phyloP scores from a whole-genome alignment of 2,329 filamentous ascomycete genomes.

The Aspergillus brunneoviolaceus region DNA sequence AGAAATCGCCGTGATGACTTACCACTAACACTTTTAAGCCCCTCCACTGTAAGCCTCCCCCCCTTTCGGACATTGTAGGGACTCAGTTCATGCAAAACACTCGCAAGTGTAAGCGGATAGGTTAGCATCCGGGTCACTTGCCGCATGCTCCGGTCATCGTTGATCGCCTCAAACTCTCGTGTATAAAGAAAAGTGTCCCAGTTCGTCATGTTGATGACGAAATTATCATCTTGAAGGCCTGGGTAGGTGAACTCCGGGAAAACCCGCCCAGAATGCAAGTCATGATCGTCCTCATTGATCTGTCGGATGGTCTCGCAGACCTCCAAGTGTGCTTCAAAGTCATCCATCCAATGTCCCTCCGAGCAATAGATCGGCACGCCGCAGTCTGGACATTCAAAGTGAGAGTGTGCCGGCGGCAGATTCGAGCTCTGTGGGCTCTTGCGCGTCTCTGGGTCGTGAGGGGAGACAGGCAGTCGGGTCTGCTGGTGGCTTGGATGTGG shows the following conservation, averaged over 20 bases:
- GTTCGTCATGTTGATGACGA: slow-evolving; percentile 93
- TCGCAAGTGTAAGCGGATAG: slow-evolving; percentile 88
- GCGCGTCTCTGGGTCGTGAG: slow-evolving; percentile 62
- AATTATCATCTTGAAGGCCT: slow-evolving; percentile 84
- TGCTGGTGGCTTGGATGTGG: slow-evolving; percentile 84
- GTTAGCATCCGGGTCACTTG: slow-evolving; percentile 92
- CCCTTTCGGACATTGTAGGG: slow-evolving; percentile 79
- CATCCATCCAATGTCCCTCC: slow-evolving; percentile 91
- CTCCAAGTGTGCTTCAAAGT: slow-evolving; percentile 89
- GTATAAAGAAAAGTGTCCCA: slow-evolving; percentile 98
- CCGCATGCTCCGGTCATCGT: slow-evolving; percentile 84
- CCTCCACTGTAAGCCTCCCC: slow-evolving; percentile 78
- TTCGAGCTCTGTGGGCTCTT: slow-evolving; percentile 48
- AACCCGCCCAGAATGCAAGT: slow-evolving; percentile 82
- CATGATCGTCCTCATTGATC: slow-evolving; percentile 98
- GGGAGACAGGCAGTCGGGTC: slow-evolving; percentile 66
- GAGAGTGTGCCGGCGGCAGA: slow-evolving; percentile 74
- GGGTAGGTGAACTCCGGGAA: slow-evolving; percentile 95
- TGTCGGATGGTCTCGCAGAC: slow-evolving; percentile 88
- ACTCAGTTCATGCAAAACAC: slow-evolving; percentile 88
- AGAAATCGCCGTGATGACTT: slow-evolving; percentile 37
- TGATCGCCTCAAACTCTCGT: slow-evolving; percentile 84
- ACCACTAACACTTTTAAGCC: slow-evolving; percentile 92
- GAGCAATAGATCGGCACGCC: slow-evolving; percentile 92
- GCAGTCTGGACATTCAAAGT: slow-evolving; percentile 95